Evolutionary conservation across 1,284 basidiomycete genomes (phyloP), one percentile per base, ranked within the genome.

Genomic region (Spongispora temasekensis): DNA sequence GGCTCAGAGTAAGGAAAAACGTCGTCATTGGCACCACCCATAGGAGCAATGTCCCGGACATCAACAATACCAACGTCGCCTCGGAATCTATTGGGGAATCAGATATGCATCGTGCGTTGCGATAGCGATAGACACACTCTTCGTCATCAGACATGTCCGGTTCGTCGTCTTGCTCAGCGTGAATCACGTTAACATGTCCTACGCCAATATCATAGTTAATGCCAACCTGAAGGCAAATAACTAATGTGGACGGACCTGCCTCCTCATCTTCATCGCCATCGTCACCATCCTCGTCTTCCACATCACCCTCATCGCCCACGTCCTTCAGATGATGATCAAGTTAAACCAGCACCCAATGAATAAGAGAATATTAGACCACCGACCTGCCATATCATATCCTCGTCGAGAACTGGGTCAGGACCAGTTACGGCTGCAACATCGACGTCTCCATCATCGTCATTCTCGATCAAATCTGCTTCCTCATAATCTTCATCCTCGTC

Each of bases 311-410:
- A 53, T 69, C 84, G 50, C 78, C 79, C 57, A 86, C 82, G 66
- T 89, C 86, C 88, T 91, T 60, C 19, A 61, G 31, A 56, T 48
- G n/a, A 61, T 59, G 15, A 12, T 34, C 21, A 17, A 61, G 56
- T 65, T 34, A 63, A 58, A 60, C 46, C 12, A 28, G 27, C 15
- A 0, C 27, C 35, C 23, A 55, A 12, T n/a, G 31, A 56, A 55
- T 2, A 40, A 51, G 30, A 59, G 35, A 6, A 32, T n/a, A 50
- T 56, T 19, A 53, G 37, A 73, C 83, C n/a, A n/a, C n/a, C 46
- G 70, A 92, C 90, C 84, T 90, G 86, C 90, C 90, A 93, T 69
- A 88, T 81, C 65, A 86, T 83, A 61, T 88, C 88, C 34, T 82
- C 84, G 46, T 79, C 79, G 25, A 78, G 78, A 48, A 73, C 75